Conservation (phyloP, 148 eudicot species). For the Diospyros lotus region DNA sequence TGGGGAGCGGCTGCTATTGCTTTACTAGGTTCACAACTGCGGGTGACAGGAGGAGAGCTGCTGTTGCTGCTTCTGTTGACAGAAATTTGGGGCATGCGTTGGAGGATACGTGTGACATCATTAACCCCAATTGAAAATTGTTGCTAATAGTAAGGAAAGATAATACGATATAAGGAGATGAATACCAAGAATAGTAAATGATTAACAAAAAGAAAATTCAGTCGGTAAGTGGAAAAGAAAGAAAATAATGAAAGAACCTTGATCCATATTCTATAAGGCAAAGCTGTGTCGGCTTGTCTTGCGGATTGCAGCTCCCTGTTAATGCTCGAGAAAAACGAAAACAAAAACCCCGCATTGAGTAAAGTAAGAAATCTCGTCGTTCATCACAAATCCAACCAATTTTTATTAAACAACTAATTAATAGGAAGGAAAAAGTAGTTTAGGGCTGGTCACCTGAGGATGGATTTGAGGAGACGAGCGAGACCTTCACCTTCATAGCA, state of each 20-base stretch:
- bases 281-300: slow-evolving; percentile 29
- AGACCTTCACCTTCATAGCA: slow-evolving; percentile 49
- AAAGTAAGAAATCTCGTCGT: not conserved
- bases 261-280: slow-evolving; percentile 67
- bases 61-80: not conserved
- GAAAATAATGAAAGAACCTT: slow-evolving; percentile 35
- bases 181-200: not conserved
- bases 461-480: slow-evolving; percentile 34
- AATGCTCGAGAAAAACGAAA: too few species aligned
- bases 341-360: too few species aligned
- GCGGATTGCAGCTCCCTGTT: slow-evolving; percentile 53
- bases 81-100: slow-evolving; percentile 45
- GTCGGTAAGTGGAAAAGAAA: not conserved
- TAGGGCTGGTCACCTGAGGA: slow-evolving; percentile 25
- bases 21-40: too few species aligned
- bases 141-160: slow-evolving; percentile 34
- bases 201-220: not conserved
- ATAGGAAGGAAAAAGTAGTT: not conserved
- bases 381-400: not conserved
- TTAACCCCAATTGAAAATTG: slow-evolving; percentile 80
- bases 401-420: not conserved
- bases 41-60: too few species aligned
- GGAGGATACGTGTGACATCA: slow-evolving; percentile 85
- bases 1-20: slow-evolving; percentile 9
- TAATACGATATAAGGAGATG: too few species aligned